Percentiles rank a stretch among this genome's conserved stretches.
phyloP scores from a whole-genome alignment of 1,284 basidiomycete species.

The Heterobasidion occidentale region DNA sequence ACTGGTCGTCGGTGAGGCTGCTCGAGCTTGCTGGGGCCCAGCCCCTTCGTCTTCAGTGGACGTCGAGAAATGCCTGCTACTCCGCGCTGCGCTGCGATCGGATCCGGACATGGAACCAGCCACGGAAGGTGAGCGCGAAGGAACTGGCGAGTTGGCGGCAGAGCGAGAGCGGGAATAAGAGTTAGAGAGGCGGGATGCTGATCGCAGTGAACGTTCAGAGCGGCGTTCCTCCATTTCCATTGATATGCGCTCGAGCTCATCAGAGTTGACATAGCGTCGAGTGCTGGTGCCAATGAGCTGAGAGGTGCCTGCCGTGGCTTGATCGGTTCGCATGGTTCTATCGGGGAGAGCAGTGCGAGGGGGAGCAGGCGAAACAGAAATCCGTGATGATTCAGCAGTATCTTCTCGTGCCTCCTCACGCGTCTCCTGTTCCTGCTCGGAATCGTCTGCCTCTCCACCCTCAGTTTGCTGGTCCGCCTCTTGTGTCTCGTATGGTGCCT shows the following conservation, averaged over 20 bases:
- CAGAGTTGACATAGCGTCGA: slow-evolving; percentile 33
- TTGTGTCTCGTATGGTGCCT: background rate
- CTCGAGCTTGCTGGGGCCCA: background rate
- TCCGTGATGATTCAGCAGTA: slow-evolving; percentile 1
- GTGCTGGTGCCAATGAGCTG: slow-evolving; percentile 12
- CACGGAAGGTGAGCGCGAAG: slow-evolving; percentile 13
- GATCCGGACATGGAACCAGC: slow-evolving; percentile 3
- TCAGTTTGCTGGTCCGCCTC: background rate
- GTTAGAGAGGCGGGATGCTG: slow-evolving; percentile 8
- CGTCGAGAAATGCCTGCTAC: background rate
- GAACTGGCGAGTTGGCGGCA: slow-evolving; percentile 12
- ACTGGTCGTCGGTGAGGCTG: background rate
- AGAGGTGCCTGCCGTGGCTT: slow-evolving; percentile 31
- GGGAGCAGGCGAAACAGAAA: background rate
- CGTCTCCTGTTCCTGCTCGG: slow-evolving; percentile 12
- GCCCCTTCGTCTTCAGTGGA: background rate
- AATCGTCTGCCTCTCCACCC: background rate
- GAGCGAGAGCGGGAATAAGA: slow-evolving; percentile 14
- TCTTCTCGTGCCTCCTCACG: slow-evolving; percentile 16
- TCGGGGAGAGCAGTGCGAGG: background rate
- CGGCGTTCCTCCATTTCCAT: slow-evolving; percentile 53
- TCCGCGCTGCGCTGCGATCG: slow-evolving; percentile 1
- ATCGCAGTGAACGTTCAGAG: slow-evolving; percentile 31
- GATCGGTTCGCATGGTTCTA: slow-evolving; percentile 39
- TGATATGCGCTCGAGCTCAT: slow-evolving; percentile 46